Conservation (phyloP, 495 filamentous ascomycete species). For the Neurospora sp. region DNA sequence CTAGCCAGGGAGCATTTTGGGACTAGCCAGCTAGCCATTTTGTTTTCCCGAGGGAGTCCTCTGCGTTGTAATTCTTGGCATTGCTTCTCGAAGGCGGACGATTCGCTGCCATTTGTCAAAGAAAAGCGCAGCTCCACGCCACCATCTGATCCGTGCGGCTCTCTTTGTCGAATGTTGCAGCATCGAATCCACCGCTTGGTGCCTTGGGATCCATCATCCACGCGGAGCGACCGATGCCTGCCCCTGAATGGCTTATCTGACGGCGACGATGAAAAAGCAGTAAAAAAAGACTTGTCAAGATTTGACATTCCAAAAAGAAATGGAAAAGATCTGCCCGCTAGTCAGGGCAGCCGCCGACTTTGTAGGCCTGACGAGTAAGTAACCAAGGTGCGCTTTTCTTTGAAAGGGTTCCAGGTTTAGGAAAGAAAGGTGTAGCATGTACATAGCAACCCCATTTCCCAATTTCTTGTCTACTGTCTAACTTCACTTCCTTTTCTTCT, state of each 20-base stretch:
- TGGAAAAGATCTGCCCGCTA: not conserved
- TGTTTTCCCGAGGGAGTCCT: not conserved
- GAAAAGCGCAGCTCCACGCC: not conserved
- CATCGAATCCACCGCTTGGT: not conserved
- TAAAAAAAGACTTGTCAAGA: not conserved
- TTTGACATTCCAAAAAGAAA: not conserved
- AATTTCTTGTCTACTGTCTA: not conserved
- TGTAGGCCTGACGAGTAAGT: too few relatives aligned
- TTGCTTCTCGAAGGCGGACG: not conserved
- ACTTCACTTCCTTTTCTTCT: not conserved
- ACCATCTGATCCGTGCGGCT: not conserved
- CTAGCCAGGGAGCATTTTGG: too few relatives aligned
- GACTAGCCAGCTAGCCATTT: too few relatives aligned
- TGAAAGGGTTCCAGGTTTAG: not conserved
- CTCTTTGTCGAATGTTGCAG: not conserved
- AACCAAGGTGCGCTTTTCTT: not conserved
- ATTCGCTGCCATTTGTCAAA: not conserved
- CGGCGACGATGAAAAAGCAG: not conserved
- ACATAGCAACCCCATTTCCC: not conserved
- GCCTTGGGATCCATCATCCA: not conserved
- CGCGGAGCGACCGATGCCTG: not conserved
- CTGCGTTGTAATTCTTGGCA: not conserved
- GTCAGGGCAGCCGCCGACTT: too few relatives aligned
- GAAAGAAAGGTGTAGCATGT: not conserved
- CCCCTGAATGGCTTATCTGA: not conserved